These are phyloP conservation scores for Solanum lycopersicoides DNA, from an alignment of 257 asterid species.

Conservation along the genomic window DNA sequence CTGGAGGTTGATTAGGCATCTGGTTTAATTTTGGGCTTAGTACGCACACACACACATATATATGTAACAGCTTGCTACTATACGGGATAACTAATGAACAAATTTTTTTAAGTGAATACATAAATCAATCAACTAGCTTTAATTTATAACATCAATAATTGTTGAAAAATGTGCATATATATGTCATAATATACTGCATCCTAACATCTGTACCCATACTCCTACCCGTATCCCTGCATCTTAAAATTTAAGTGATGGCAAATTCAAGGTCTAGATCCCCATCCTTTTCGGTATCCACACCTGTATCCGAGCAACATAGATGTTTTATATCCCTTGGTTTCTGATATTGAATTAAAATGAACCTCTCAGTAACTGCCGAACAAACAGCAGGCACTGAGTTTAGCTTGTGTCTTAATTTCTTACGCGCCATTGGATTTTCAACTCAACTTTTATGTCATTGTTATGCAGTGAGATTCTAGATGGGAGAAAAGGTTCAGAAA, in stretches of 20 bases:
- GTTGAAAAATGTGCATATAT: neutral
- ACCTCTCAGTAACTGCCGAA: neutral
- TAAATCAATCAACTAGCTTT: neutral
- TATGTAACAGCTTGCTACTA: neutral
- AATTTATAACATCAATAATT: neutral
- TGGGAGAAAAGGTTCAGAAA: slow-evolving; percentile 44
- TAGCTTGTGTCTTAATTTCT: neutral
- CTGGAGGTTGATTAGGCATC: neutral
- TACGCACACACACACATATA: neutral
- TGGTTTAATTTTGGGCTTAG: neutral
- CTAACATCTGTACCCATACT: neutral
- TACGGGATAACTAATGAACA: neutral
- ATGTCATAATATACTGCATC: neutral
- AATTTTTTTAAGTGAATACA: neutral
- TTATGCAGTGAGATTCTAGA: slow-evolving; percentile 40
- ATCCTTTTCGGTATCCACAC: neutral
- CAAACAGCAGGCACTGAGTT: neutral
- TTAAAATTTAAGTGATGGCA: neutral
- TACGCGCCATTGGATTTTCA: neutral
- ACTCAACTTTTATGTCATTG: neutral
- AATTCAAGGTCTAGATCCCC: neutral
- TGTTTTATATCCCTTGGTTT: neutral
- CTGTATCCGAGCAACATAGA: neutral
- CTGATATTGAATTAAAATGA: neutral
- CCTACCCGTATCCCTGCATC: neutral